Conservation (phyloP, 371 early-diverging fungal genomes). For the Amoeboaphelidium protococcarum region DNA sequence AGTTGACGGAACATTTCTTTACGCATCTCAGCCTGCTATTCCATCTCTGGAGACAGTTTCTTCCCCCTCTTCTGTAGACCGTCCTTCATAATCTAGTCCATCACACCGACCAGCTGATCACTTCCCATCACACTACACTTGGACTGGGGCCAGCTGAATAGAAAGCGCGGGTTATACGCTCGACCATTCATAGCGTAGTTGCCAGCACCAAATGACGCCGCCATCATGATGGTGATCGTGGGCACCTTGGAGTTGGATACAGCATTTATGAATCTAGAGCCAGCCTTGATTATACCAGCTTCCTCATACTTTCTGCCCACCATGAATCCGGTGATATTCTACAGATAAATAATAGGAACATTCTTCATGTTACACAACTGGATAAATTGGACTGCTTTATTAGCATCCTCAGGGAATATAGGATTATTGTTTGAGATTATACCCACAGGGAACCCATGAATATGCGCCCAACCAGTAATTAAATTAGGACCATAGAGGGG, state of each 20-base stretch:
- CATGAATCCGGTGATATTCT: slow-evolving; percentile 55
- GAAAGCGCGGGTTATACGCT: slow-evolving; percentile 38
- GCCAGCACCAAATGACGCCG: slow-evolving; percentile 48
- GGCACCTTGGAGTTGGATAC: slow-evolving; percentile 41
- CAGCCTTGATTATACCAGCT: slow-evolving; percentile 49
- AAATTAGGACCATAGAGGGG: slow-evolving; percentile 35
- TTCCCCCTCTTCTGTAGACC: slow-evolving; percentile 23
- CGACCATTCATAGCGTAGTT: slow-evolving; percentile 54
- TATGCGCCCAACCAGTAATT: slow-evolving; percentile 32
- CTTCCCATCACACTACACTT: slow-evolving; percentile 50
- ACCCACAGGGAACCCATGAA: slow-evolving; percentile 38
- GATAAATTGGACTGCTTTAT: slow-evolving; percentile 49
- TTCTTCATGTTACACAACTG: slow-evolving; percentile 41
- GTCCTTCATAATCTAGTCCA: slow-evolving; percentile 39
- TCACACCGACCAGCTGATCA: slow-evolving; percentile 38
- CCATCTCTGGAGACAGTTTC: slow-evolving; percentile 8
- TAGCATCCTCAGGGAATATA: slow-evolving; percentile 35
- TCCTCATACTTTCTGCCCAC: slow-evolving; percentile 46
- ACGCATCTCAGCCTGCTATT: slow-evolving; percentile 23
- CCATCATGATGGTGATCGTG: slow-evolving; percentile 42
- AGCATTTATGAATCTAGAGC: slow-evolving; percentile 42
- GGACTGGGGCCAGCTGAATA: slow-evolving; percentile 48
- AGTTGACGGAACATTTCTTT: slow-evolving; percentile 28
- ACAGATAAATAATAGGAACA: slow-evolving; percentile 32
- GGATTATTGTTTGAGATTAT: slow-evolving; percentile 44